phyloP scores from a whole-genome alignment of 352 stramenopile species.

The Saprolegnia diclina region DNA sequence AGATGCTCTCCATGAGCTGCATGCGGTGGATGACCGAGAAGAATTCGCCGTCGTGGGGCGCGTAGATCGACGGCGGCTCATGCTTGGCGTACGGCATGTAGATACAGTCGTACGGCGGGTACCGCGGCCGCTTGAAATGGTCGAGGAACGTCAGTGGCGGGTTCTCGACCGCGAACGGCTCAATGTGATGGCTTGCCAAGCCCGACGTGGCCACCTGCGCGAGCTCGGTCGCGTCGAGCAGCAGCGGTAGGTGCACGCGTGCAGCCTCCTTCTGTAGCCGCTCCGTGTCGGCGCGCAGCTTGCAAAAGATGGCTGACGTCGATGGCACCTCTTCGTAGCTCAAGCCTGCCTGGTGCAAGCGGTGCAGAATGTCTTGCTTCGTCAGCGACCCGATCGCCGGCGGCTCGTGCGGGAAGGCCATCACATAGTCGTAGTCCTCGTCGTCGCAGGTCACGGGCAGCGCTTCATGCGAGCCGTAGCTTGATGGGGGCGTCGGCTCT shows the following conservation, averaged over 20 bases:
- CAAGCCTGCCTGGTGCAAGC: slow-evolving; percentile 53
- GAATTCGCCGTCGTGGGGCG: slow-evolving; percentile 38
- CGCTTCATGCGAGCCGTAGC: background rate
- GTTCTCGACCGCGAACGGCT: slow-evolving; percentile 73
- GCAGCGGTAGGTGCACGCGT: slow-evolving; percentile 63
- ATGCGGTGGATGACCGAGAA: slow-evolving; percentile 77
- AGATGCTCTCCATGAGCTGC: slow-evolving; percentile 75
- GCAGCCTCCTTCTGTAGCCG: slow-evolving; percentile 64
- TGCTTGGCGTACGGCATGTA: slow-evolving; percentile 70
- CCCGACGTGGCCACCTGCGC: slow-evolving; percentile 54
- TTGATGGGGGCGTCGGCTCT: background rate
- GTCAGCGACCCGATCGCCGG: slow-evolving; percentile 39
- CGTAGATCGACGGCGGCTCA: slow-evolving; percentile 53
- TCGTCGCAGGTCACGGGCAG: background rate
- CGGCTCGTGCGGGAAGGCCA: slow-evolving; percentile 78
- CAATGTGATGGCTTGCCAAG: slow-evolving; percentile 63
- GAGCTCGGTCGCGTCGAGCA: slow-evolving; percentile 65
- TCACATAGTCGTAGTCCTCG: slow-evolving; percentile 68
- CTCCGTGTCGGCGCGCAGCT: slow-evolving; percentile 68
- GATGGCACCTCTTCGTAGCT: slow-evolving; percentile 70
- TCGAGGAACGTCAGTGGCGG: slow-evolving; percentile 63
- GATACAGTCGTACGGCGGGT: slow-evolving; percentile 78
- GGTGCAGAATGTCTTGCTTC: slow-evolving; percentile 73
- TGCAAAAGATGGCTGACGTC: slow-evolving; percentile 70
- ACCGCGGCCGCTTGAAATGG: slow-evolving; percentile 64